These are phyloP conservation scores for Flaveria linearis DNA, from an alignment of 129 eudicot genomes.

Conservation along the genomic window DNA sequence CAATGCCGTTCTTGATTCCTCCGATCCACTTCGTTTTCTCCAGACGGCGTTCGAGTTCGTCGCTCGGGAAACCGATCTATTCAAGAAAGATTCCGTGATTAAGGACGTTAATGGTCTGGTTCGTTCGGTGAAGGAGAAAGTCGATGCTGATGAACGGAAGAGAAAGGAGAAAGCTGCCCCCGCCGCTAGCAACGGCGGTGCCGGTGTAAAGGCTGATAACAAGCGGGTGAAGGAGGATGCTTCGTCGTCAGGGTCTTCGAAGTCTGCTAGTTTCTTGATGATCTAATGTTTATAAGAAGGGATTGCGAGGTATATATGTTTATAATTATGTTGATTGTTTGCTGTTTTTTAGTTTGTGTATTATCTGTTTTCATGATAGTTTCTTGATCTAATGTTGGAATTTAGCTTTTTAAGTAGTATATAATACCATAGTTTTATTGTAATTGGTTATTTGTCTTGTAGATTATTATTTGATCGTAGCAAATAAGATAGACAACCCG, in stretches of 20 bases:
- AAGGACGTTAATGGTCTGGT: slow-evolving; percentile 58
- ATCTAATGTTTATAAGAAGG: too few relatives aligned
- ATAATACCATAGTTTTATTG: background rate
- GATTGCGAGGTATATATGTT: slow-evolving; percentile 28
- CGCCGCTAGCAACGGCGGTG: slow-evolving; percentile 23
- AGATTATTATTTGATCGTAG: background rate
- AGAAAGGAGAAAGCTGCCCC: slow-evolving; percentile 39
- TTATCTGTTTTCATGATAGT: background rate
- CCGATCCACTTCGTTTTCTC: slow-evolving; percentile 68
- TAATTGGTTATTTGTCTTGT: background rate
- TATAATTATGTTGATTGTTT: background rate
- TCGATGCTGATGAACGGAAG: slow-evolving; percentile 53
- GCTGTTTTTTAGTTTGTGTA: background rate
- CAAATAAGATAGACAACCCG: background rate
- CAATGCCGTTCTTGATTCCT: slow-evolving; percentile 53
- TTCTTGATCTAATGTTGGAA: background rate
- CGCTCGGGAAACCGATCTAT: slow-evolving; percentile 58
- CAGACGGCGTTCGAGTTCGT: slow-evolving; percentile 66
- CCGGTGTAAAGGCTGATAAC: slow-evolving; percentile 34
- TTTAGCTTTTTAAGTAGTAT: background rate
- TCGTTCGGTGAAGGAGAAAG: slow-evolving; percentile 51
- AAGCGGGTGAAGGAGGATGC: slow-evolving; percentile 42
- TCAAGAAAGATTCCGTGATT: slow-evolving; percentile 52
- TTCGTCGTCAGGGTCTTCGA: slow-evolving; percentile 18
- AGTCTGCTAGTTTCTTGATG: too few relatives aligned